Conservation (phyloP, 1,284 basidiomycete species). For the Ganoderma sinense region DNA sequence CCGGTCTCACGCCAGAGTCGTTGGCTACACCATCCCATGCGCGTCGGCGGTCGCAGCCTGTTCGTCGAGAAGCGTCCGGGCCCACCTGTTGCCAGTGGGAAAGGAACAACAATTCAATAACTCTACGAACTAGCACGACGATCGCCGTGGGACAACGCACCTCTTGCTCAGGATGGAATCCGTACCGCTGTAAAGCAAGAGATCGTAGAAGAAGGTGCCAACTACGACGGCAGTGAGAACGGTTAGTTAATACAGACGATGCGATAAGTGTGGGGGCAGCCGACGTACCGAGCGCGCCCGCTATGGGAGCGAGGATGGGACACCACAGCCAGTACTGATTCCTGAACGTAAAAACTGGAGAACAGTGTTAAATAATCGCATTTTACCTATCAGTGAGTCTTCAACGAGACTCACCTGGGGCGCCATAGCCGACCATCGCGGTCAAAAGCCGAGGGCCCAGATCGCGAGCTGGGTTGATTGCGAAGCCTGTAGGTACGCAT, state of each 20-base stretch:
- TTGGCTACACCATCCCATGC: too few relatives aligned
- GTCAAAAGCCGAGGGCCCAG: conserved; percentile 68
- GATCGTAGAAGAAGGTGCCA: conserved; percentile 62
- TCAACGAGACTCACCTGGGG: conserved; percentile 41
- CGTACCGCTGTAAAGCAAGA: conserved; percentile 57
- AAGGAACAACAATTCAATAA: too few relatives aligned
- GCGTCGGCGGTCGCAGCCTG: too few relatives aligned
- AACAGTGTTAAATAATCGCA: neutral
- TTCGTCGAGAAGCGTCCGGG: too few relatives aligned
- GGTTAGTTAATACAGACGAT: neutral
- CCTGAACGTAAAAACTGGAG: conserved; percentile 54
- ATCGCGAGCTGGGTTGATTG: conserved; percentile 72
- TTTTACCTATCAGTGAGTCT: neutral
- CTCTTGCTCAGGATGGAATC: conserved; percentile 57
- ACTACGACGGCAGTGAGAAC: conserved; percentile 20
- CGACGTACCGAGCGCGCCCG: conserved; percentile 55
- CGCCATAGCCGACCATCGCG: conserved; percentile 67
- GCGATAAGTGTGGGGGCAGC: neutral
- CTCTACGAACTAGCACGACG: too few relatives aligned
- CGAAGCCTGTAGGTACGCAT: conserved; percentile 46
- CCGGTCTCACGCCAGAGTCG: too few relatives aligned
- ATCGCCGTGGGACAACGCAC: too few relatives aligned
- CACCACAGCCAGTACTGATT: conserved; percentile 84
- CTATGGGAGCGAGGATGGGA: conserved; percentile 63
- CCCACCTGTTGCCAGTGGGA: too few relatives aligned